phyloP scores from a whole-genome alignment of 176 grass and related monocot genomes.

The Thalia dealbata region DNA sequence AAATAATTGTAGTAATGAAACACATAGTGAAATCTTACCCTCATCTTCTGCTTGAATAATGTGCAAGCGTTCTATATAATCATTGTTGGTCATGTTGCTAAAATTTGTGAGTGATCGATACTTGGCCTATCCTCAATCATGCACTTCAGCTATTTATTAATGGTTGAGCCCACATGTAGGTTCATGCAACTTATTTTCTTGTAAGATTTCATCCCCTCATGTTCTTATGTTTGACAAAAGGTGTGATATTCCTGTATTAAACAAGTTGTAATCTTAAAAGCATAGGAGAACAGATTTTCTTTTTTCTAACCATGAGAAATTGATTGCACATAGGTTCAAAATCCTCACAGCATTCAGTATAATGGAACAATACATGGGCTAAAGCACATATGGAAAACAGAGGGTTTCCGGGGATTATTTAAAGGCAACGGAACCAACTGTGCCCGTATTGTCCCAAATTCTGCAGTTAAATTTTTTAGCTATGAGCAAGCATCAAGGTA shows the following conservation, averaged over 20 bases:
- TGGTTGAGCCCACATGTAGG: neutral
- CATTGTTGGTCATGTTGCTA: no score
- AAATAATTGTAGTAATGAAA: no score
- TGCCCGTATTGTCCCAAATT: constrained; percentile 94
- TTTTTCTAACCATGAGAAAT: neutral
- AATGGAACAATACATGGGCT: constrained; percentile 97
- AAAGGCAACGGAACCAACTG: constrained; percentile 99
- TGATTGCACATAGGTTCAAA: constrained; percentile 61
- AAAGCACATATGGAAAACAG: constrained; percentile 85
- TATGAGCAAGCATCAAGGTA: constrained; percentile 95
- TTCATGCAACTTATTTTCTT: neutral
- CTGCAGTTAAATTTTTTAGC: constrained; percentile 98
- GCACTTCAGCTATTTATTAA: neutral
- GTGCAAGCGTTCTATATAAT: no score
- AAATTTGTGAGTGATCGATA: no score
- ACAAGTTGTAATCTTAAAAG: neutral
- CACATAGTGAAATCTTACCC: no score
- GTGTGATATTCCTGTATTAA: neutral
- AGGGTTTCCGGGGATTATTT: constrained; percentile 82
- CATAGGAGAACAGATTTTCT: neutral
- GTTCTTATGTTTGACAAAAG: neutral
- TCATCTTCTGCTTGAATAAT: no score
- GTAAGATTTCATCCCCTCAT: neutral
- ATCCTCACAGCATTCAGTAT: constrained; percentile 94
- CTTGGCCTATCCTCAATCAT: no score